Base-by-base conservation (phyloP, 1,139 yeast species). In the Saccharomycopsis hybrid region DNA sequence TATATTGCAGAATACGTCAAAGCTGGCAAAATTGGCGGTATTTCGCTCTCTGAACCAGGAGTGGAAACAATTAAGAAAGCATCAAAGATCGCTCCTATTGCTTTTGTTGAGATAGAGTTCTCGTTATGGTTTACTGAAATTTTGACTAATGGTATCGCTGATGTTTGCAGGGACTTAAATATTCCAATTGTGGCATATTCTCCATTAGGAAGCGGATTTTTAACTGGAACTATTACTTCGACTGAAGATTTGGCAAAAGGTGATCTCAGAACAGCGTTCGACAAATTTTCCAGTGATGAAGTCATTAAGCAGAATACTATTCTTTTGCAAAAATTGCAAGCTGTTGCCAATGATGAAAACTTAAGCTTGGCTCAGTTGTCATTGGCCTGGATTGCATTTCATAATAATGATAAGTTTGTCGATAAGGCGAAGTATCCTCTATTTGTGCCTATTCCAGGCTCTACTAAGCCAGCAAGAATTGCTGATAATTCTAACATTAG, bases 361-460 rank as follows among this genome's bases (percentile, higher is more conserved):
- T 68, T 74, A 11, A 66, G 85, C 1, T 68, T 82, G 44, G 85
- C 89, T 39, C 81, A 83, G 54, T 67, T 86, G 52, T 84, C 95
- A 0, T 68, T 88, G 40, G 81, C 86, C 4, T 88, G 95, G 92
- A 66, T 86, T 55, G 60, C 71, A 18, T 18, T 18, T 2, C 18
- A 18, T 18, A 18, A 18, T 18, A 18, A 18, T 18, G 18, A 18
- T 18, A 18, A 18, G 18, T 18, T 18, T 18, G 18, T 18, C 18
- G 18, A 18, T 18, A 18, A 18, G 18, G 18, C 18, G 18, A 18
- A 18, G 18, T 18, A 18, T 18, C 18, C 88, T 13, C 72, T 70
- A 51, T 72, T 86, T 46, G 65, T 88, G 42, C 95, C 96, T 41
- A 85, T 87, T 62, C 95, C 95, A 29, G 82, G 89, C 49, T 80